phyloP scores from a whole-genome alignment of 495 filamentous ascomycete genomes.

The Xylaria scruposa region DNA sequence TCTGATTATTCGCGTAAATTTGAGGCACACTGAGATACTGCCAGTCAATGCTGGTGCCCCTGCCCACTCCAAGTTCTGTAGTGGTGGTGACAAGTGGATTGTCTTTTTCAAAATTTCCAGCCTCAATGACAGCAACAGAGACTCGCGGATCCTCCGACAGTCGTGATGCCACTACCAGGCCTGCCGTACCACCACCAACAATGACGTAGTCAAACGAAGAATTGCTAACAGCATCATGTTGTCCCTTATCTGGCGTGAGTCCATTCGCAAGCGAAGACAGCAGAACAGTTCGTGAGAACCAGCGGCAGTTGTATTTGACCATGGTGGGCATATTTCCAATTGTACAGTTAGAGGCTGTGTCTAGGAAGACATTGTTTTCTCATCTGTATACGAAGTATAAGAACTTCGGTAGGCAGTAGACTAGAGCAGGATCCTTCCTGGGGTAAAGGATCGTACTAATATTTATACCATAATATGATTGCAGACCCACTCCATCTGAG shows the following conservation, averaged over 20 bases:
- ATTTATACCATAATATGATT: constrained; percentile 7
- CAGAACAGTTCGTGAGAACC: constrained; percentile 18
- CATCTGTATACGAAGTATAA: constrained; percentile 12
- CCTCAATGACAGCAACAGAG: constrained; percentile 65
- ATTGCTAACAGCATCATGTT: constrained; percentile 13
- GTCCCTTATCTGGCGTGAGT: constrained; percentile 10
- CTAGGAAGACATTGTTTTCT: constrained; percentile 16
- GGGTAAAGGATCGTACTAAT: background rate
- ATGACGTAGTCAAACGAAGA: constrained; percentile 69
- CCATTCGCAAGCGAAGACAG: constrained; percentile 17
- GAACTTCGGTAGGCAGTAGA: no score
- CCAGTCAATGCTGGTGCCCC: constrained; percentile 17
- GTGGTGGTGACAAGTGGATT: constrained; percentile 35
- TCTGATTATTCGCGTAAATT: constrained; percentile 19
- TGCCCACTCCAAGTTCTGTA: constrained; percentile 5
- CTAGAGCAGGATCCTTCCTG: no score
- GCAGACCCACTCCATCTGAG: constrained; percentile 9
- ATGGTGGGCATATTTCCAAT: constrained; percentile 19
- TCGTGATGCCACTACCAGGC: constrained; percentile 71
- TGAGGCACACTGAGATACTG: constrained; percentile 21
- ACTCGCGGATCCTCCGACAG: constrained; percentile 65
- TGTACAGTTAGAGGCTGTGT: constrained; percentile 15
- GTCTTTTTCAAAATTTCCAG: constrained; percentile 49
- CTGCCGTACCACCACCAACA: constrained; percentile 79
- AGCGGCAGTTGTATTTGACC: constrained; percentile 19